phyloP scores from a whole-genome alignment of 345 rosid genomes.

The Ailanthus altissimus region DNA sequence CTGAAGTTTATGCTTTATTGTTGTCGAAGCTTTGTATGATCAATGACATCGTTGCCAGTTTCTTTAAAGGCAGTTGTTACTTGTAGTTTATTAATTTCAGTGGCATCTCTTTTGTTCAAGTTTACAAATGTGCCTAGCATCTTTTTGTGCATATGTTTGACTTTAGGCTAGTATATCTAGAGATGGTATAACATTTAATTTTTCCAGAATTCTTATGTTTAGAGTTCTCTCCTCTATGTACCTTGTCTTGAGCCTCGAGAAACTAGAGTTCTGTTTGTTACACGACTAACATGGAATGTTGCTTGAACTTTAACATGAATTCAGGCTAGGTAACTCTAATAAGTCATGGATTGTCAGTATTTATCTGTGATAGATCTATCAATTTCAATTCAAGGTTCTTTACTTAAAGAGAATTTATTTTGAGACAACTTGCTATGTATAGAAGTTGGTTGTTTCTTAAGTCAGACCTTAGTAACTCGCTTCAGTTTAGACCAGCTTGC shows the following conservation, averaged over 20 bases:
- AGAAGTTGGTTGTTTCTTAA: background rate
- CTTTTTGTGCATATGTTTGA: background rate
- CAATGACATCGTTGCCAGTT: background rate
- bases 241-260: background rate
- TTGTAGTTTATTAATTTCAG: background rate
- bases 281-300: background rate
- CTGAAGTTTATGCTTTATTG: background rate
- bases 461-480: background rate
- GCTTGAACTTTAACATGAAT: background rate
- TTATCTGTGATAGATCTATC: background rate
- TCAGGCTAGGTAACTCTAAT: background rate
- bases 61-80: background rate
- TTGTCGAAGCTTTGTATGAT: background rate
- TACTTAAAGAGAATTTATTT: background rate
- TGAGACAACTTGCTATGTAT: background rate
- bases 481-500: background rate
- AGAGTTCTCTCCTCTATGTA: background rate
- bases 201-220: background rate
- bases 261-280: background rate
- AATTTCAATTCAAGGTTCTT: background rate
- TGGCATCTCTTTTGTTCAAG: background rate
- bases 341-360: background rate
- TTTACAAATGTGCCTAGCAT: background rate
- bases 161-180: background rate
- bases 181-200: background rate